Evolutionary conservation across 352 stramenopile species (phyloP), one percentile per base, ranked within the genome.

Genomic region (Phytophthora cryptogea): DNA sequence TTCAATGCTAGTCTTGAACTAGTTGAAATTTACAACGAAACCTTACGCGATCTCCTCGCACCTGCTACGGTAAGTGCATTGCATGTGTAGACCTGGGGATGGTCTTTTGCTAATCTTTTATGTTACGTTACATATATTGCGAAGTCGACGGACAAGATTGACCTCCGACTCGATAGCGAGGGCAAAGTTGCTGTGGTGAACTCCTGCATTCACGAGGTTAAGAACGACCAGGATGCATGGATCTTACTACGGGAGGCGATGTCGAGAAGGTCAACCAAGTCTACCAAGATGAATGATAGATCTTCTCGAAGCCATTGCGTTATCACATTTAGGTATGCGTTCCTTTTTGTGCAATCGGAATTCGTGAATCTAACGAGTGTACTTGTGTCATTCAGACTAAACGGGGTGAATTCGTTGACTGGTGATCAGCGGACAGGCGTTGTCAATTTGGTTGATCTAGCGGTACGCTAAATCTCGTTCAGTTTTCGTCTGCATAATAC

Each of bases 21-120:
- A 66, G 80, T 99, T 23, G 97, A 99, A 76, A 98, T 99, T 46
- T 99, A 99, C 83, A 99, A 99, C 57, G 96, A 99, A 70, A 90
- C 96, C 11, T 76, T 99, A 31, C 78, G 89, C 8, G 97, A 99
- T 57, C 59, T 99, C 33, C 72, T 99, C 27, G 74, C 84, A 37
- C 59, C 74, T n/a, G 51, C 43, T 32, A 72, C 73, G 28, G 80
- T 89, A 78, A 52, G 78, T 71, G 4, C 1, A 26, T 20, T 55
- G 42, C 16, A 8, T 44, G 39, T 28, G 4, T 9, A 26, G 40
- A 14, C 17, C 13, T 36, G 16, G 26, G 13, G n/a, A 4, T 33
- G 31, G 5, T 27, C 17, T 42, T n/a, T 16, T 39, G n/a, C 40
- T 61, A 36, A 60, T 48, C 2, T 27, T 54, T 3, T 40, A 10